Conservation (phyloP, 306 rosid genomes). For the Quercus cerris region DNA sequence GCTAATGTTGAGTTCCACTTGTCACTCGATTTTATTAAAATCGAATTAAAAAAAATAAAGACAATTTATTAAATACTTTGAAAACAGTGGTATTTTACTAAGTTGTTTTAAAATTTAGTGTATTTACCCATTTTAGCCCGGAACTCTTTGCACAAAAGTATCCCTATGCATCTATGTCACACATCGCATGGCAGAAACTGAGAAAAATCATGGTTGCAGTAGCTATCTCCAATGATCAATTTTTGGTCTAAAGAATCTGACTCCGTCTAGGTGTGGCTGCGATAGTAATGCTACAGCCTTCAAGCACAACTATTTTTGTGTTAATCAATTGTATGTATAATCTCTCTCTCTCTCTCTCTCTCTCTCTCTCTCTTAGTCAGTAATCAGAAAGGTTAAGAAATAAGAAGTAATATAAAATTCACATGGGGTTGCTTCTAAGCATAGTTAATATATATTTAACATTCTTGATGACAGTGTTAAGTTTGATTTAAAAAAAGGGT, state of each 20-base stretch:
- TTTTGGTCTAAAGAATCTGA: background rate
- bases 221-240: background rate
- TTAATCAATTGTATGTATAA: no score
- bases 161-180: background rate
- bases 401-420: background rate
- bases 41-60: accelerated
- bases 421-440: background rate
- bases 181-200: background rate
- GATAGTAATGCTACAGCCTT: no score
- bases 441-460: background rate
- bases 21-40: accelerated
- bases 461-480: slow-evolving; percentile 2
- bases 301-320: no score
- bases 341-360: background rate
- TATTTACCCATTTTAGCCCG: no score
- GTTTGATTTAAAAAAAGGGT: background rate
- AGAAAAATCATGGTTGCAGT: background rate
- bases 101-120: accelerated
- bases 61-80: no score
- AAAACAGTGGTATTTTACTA: no score
- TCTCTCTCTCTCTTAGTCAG: background rate
- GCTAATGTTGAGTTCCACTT: accelerated
- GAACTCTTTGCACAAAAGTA: background rate
- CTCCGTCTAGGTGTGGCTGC: no score
- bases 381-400: slow-evolving; percentile 4